Percentiles rank a stretch among this genome's conserved stretches.
Evolutionary conservation across 768 basidiomycete genomes (phyloP).

Genomic region (Roridomyces roridus): DNA sequence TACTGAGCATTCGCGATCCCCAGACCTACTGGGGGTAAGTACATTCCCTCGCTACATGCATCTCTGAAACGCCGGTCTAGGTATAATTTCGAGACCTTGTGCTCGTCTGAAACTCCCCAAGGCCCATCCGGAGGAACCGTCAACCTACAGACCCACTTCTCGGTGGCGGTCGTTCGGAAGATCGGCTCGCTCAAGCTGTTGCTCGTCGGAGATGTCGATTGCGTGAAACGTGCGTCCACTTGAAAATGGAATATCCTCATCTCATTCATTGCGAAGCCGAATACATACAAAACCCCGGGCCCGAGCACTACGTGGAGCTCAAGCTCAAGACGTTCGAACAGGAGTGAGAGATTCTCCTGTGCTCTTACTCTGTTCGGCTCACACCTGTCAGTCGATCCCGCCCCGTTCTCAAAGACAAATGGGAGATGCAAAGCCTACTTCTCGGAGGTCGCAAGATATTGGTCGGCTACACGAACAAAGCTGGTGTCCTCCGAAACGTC

Average conservation of each 20-base stretch:
- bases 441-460: constrained; percentile 7
- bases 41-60: not conserved
- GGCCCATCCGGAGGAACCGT: not conserved
- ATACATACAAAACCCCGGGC: constrained; percentile 3
- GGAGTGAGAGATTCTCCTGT: not conserved
- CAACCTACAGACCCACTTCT: constrained; percentile 4
- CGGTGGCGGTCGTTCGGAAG: constrained; percentile 4
- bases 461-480: not conserved
- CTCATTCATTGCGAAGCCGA: not conserved
- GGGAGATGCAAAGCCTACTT: constrained; percentile 16
- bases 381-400: not conserved
- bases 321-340: constrained; percentile 1
- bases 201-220: constrained; percentile 19
- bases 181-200: constrained; percentile 11
- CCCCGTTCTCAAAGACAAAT: not conserved
- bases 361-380: too few species aligned
- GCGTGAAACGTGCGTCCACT: constrained; percentile 6
- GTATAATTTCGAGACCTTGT: constrained; percentile 15
- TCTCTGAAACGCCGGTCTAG: not conserved
- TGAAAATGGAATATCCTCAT: too few species aligned
- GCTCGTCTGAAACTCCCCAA: not conserved
- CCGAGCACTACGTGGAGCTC: constrained; percentile 14
- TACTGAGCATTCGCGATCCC: not conserved
- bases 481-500: not conserved
- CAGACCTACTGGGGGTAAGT: constrained; percentile 3